Base-by-base conservation (phyloP, 306 rosid species). In the Cyclanthera cordifolia region DNA sequence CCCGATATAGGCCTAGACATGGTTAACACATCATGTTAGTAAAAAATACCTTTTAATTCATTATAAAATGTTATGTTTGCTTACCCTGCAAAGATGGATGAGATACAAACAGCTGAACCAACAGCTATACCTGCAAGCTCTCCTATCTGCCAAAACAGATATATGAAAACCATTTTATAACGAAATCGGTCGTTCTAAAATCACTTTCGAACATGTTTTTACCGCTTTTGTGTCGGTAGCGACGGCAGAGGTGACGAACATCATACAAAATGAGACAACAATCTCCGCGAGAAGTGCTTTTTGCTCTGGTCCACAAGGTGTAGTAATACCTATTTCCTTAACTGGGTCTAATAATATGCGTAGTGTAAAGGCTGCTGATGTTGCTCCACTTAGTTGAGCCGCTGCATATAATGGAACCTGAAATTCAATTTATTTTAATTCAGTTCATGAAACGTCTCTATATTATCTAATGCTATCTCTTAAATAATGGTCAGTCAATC, bases 1-100 rank as follows among this genome's bases (percentile, higher is more conserved):
- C 96, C 98, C 28, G 95, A 87, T 76, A 89, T 70, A 20, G 98
- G 96, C 67, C 96, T 89, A 82, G 1, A 68, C 73, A 64, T 23
- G 20, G 47, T 56, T 63, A 20, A 6, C 6, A 58, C 75, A 77
- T n/a, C n/a, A n/a, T n/a, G n/a, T n/a, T n/a, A n/a, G n/a, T n/a
- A n/a, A n/a, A n/a, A n/a, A n/a, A n/a, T n/a, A n/a, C n/a, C n/a
- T n/a, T n/a, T n/a, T n/a, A n/a, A n/a, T n/a, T n/a, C n/a, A n/a
- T n/a, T n/a, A n/a, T n/a, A n/a, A n/a, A n/a, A 0, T 32, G 0
- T n/a, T 5, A 4, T 50, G 24, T 69, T 6, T 47, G 32, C 88
- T 80, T 82, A 88, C 90, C 97, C 95, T 0, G 95, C 96, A 3
- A 89, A 77, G 73, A 92, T 87, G 82, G 92, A 86, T 63, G 96